Evolutionary conservation across 2,329 filamentous ascomycete genomes (phyloP).

Genomic region (Fonsecaea pedrosoi): DNA sequence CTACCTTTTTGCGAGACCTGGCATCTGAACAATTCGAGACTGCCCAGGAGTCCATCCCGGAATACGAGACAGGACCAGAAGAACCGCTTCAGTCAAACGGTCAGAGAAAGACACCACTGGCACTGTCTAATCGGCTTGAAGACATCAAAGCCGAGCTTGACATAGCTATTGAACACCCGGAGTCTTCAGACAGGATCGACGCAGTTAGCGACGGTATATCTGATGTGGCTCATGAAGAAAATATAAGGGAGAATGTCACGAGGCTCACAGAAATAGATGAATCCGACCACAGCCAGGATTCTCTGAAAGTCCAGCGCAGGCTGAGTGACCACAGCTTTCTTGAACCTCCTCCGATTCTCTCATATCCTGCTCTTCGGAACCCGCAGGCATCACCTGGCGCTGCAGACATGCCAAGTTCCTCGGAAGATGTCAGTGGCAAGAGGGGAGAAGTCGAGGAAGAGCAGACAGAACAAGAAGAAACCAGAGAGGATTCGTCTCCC

Average conservation of each 20-base stretch:
- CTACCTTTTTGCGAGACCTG: neutral
- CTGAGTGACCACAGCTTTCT: conserved; percentile 2
- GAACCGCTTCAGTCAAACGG: conserved; percentile 1
- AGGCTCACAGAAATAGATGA: neutral
- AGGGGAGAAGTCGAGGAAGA: neutral
- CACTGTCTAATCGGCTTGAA: conserved; percentile 24
- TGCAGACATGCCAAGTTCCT: neutral
- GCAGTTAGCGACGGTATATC: conserved; percentile 21
- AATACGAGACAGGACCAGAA: conserved; percentile 32
- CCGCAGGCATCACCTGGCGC: neutral
- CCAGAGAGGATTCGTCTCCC: neutral
- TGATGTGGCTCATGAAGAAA: conserved; percentile 1
- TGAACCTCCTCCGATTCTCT: neutral
- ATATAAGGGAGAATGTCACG: neutral
- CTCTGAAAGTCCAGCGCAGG: neutral
- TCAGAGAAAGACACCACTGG: conserved; percentile 18
- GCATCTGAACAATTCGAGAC: conserved; percentile 26
- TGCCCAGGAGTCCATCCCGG: conserved; percentile 25
- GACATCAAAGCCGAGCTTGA: conserved; percentile 11
- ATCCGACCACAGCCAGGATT: neutral
- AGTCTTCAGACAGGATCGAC: conserved; percentile 42
- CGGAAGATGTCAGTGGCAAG: conserved; percentile 3
- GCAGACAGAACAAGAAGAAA: neutral
- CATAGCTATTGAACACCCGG: conserved; percentile 37
- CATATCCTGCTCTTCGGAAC: neutral